Percentiles rank a stretch among this genome's conserved stretches.
phyloP scores from a whole-genome alignment of 139 green algal species.

The Coccomyxa sp. region DNA sequence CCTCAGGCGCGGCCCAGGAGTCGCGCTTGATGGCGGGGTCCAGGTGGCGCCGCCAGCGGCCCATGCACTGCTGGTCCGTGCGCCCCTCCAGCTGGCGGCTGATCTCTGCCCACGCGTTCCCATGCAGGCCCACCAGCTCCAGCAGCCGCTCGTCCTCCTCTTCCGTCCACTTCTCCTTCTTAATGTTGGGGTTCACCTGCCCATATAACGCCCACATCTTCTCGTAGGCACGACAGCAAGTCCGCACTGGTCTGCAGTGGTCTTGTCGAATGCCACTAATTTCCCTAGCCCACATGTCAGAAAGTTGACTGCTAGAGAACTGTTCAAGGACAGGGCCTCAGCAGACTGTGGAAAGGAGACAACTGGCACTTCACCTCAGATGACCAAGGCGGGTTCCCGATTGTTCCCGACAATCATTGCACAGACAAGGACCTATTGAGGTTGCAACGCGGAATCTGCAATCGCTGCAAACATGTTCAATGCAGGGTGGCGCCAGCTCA shows the following conservation, averaged over 20 bases:
- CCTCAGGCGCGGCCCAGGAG: background rate
- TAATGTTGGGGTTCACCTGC: constrained; percentile 83
- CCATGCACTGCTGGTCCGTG: constrained; percentile 92
- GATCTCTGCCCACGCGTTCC: constrained; percentile 71
- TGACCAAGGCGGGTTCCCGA: no score
- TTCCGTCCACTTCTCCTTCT: constrained; percentile 69
- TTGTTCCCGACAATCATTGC: no score
- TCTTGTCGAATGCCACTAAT: background rate
- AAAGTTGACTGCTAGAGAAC: background rate
- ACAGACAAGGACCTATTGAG: no score
- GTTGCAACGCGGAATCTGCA: no score
- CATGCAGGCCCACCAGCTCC: constrained; percentile 49
- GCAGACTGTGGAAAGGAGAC: no score
- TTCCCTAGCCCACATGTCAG: background rate
- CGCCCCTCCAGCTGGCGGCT: constrained; percentile 47
- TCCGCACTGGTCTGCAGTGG: background rate
- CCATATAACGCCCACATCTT: background rate
- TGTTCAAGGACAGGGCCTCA: no score
- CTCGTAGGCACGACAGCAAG: background rate
- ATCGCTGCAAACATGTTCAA: no score
- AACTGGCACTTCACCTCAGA: no score
- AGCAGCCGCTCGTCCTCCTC: constrained; percentile 62
- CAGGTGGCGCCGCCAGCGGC: constrained; percentile 74
- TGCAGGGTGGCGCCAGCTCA: no score
- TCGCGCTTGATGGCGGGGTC: constrained; percentile 63